phyloP scores from a whole-genome alignment of 345 rosid genomes.

The Salix suchowensis region DNA sequence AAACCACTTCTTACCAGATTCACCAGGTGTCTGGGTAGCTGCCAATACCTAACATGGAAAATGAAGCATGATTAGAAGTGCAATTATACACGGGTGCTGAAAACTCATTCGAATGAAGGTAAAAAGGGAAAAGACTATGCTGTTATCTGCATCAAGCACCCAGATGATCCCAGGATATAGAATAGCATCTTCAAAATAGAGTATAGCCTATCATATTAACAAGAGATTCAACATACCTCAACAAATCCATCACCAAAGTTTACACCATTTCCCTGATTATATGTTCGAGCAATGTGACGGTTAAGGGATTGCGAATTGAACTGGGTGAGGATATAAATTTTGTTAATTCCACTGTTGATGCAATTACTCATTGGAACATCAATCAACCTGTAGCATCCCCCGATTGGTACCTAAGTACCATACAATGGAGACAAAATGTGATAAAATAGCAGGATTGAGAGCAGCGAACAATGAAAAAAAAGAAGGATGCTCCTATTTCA shows the following conservation, averaged over 20 bases:
- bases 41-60: conserved; percentile 54
- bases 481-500: background rate
- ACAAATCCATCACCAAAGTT: conserved; percentile 72
- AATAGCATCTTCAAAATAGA: background rate
- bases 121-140: background rate
- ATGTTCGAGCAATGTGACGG: conserved; percentile 68
- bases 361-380: conserved; percentile 93
- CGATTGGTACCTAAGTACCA: conserved; percentile 65
- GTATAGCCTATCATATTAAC: background rate
- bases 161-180: background rate
- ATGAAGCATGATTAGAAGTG: conserved; percentile 6
- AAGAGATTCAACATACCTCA: conserved; percentile 42
- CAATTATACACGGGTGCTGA: background rate
- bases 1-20: conserved; percentile 82
- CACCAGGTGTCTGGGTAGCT: conserved; percentile 87
- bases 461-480: background rate
- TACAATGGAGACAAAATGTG: background rate
- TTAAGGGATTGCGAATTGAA: conserved; percentile 85
- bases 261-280: conserved; percentile 58
- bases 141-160: background rate
- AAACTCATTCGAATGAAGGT: too few relatives aligned
- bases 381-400: conserved; percentile 77
- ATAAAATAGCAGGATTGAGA: background rate
- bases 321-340: conserved; percentile 83
- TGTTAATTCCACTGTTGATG: conserved; percentile 80